Conservation (phyloP, 2,329 filamentous ascomycete species). For the Aspergillus awamori region DNA sequence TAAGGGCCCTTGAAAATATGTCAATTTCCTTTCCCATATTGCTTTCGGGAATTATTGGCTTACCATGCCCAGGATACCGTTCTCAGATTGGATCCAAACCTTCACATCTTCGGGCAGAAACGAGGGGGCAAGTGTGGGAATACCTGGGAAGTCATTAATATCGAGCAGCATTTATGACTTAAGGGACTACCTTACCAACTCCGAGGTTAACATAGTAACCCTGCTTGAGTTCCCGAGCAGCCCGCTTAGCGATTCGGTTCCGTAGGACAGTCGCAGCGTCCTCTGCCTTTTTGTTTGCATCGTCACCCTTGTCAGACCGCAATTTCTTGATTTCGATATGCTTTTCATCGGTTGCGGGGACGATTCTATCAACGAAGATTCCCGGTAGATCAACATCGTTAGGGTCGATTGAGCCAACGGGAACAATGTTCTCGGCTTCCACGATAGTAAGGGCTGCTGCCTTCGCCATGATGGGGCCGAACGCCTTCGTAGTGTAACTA, state of each 20-base stretch:
- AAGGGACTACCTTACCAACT: conserved; percentile 29
- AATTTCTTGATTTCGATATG: conserved; percentile 71
- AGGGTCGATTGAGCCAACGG: conserved; percentile 70
- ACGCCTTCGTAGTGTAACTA: conserved; percentile 71
- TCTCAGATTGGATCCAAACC: conserved; percentile 85
- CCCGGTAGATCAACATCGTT: conserved; percentile 77
- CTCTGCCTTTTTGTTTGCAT: conserved; percentile 40
- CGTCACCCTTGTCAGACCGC: conserved; percentile 44
- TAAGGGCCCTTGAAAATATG: conserved; percentile 62
- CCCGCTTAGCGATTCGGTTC: conserved; percentile 71
- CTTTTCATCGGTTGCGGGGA: conserved; percentile 72
- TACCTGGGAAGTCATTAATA: conserved; percentile 52
- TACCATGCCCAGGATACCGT: conserved; percentile 76
- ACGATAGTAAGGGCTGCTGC: conserved; percentile 77
- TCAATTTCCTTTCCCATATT: conserved; percentile 6
- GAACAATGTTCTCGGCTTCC: conserved; percentile 82
- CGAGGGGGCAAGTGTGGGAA: conserved; percentile 81
- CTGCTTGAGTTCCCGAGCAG: conserved; percentile 77
- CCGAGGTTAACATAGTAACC: conserved; percentile 41
- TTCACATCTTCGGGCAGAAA: conserved; percentile 69
- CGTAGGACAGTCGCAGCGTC: conserved; percentile 42
- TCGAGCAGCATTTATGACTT: background rate
- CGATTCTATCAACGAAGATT: conserved; percentile 80
- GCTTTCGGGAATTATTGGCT: background rate
- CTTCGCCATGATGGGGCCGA: conserved; percentile 77